Evolutionary conservation across 306 rosid genomes (phyloP).

Genomic region (Rosa rugosa): DNA sequence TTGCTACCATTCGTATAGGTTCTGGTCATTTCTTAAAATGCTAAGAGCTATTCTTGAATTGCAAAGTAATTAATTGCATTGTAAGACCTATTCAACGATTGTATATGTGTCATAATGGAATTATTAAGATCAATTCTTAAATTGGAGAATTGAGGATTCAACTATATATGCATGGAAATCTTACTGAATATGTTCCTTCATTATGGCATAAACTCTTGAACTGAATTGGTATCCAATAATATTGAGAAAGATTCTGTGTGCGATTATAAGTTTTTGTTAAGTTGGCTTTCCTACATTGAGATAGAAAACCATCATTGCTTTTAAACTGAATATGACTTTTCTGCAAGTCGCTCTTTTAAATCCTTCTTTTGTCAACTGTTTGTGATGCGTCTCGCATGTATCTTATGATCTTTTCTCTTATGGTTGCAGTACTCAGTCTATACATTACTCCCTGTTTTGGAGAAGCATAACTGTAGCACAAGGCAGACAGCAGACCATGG

Average conservation of each 20-base stretch:
- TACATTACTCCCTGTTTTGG: not conserved
- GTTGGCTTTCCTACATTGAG: not conserved
- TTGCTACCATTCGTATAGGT: not conserved
- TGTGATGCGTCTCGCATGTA: not conserved
- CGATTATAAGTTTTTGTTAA: not conserved
- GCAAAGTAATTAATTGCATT: not conserved
- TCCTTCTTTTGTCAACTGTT: not conserved
- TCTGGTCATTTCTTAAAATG: not conserved
- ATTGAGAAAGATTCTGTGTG: not conserved
- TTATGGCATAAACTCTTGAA: not conserved
- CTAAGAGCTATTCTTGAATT: not conserved
- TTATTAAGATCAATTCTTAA: not conserved
- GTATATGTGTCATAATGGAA: not conserved
- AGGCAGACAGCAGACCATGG: slow-evolving; percentile 27
- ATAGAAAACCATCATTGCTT: not conserved
- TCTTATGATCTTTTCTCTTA: not conserved
- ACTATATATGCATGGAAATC: not conserved
- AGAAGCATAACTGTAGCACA: not conserved
- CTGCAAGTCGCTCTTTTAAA: not conserved
- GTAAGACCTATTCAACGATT: not conserved
- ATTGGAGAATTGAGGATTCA: not conserved
- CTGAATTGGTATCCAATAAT: not conserved
- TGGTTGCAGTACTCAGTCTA: not conserved
- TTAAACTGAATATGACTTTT: not conserved
- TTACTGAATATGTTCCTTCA: not conserved